Conservation (phyloP, 208 protist genomes). For the Acanthamoeba sp. region DNA sequence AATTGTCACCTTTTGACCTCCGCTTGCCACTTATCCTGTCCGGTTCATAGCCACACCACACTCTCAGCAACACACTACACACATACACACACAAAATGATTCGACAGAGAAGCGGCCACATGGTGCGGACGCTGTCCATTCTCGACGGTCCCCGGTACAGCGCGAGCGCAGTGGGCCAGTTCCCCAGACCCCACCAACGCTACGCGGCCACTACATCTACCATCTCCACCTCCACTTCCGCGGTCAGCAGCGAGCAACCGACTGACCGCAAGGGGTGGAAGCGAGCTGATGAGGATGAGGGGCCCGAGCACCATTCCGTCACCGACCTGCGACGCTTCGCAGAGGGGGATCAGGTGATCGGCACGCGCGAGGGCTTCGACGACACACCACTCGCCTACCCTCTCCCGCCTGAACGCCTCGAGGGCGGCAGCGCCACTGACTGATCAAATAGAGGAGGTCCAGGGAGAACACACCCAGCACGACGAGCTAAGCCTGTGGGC, state of each 20-base stretch:
- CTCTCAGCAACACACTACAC: background rate
- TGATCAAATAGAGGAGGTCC: background rate
- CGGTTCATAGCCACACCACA: no score
- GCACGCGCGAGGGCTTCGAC: constrained; percentile 34
- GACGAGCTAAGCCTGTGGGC: constrained; percentile 1
- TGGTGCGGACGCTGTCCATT: constrained; percentile 27
- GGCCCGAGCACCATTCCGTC: background rate
- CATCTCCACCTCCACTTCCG: background rate
- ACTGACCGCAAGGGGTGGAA: background rate
- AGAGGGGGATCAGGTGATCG: constrained; percentile 7
- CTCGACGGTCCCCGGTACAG: background rate
- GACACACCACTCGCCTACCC: constrained; percentile 10
- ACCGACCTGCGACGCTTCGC: constrained; percentile 49
- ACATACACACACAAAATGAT: background rate
- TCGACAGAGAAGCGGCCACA: background rate
- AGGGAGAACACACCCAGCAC: background rate
- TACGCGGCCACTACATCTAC: background rate
- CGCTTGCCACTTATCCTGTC: no score
- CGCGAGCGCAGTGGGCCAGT: background rate
- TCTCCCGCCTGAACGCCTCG: constrained; percentile 19
- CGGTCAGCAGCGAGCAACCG: background rate
- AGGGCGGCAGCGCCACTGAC: constrained; percentile 44
- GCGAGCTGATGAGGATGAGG: background rate
- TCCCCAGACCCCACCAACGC: background rate
- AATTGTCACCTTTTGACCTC: background rate